These are phyloP conservation scores for Linaria vulgaris DNA, from an alignment of 257 asterid genomes.

Conservation along the genomic window DNA sequence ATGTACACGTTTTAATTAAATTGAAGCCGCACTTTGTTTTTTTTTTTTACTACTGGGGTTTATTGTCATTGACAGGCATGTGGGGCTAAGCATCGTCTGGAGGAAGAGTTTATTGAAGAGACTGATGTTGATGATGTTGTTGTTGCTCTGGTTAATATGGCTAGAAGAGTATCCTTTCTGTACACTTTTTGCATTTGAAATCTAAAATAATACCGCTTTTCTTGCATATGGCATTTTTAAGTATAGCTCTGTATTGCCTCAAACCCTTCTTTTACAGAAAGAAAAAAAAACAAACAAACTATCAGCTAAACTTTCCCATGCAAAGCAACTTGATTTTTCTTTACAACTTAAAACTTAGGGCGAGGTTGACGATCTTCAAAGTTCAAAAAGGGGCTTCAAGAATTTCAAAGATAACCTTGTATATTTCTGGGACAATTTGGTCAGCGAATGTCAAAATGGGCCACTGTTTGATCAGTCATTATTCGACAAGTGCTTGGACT, in stretches of 20 bases:
- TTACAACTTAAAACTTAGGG: slow-evolving; percentile 58
- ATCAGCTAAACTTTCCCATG: slow-evolving; percentile 6
- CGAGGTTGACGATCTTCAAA: slow-evolving; percentile 91
- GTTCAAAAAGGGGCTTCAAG: slow-evolving; percentile 83
- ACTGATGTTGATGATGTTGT: slow-evolving; percentile 90
- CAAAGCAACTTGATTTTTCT: slow-evolving; percentile 36
- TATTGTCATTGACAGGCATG: slow-evolving; percentile 64
- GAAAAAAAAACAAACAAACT: too few relatives aligned
- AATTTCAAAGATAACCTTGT: slow-evolving; percentile 87
- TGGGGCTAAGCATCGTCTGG: slow-evolving; percentile 74
- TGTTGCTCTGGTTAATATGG: slow-evolving; percentile 84
- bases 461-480: slow-evolving; percentile 85
- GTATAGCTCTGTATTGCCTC: background rate
- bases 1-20: slow-evolving; percentile 15
- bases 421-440: slow-evolving; percentile 85
- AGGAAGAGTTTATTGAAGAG: slow-evolving; percentile 70
- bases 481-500: slow-evolving; percentile 91
- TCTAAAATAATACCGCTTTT: background rate
- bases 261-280: slow-evolving; percentile 8
- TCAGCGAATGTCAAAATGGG: slow-evolving; percentile 87
- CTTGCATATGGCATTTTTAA: slow-evolving; percentile 2
- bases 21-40: slow-evolving; percentile 21
- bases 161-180: slow-evolving; percentile 74
- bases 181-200: background rate
- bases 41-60: slow-evolving; percentile 10